phyloP scores from a whole-genome alignment of 1,284 basidiomycete genomes.

The Earliella scabrosa region DNA sequence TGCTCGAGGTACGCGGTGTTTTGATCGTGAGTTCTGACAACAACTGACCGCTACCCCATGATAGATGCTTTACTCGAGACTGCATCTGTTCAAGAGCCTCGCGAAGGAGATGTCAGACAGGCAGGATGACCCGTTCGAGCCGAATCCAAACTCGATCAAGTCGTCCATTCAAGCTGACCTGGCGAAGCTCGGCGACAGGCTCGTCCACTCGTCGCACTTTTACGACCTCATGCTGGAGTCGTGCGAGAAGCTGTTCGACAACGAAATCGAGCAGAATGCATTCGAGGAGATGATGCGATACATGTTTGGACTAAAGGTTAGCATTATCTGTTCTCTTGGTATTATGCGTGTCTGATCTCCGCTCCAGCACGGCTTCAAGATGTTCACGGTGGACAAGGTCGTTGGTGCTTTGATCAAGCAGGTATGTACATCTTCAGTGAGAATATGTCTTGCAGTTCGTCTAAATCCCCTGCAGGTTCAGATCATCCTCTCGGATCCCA shows the following conservation, averaged over 20 bases:
- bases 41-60: too few species aligned
- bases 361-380: slow-evolving; percentile 72
- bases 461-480: slow-evolving; percentile 58
- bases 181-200: slow-evolving; percentile 29
- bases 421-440: slow-evolving; percentile 42
- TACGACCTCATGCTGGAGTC: slow-evolving; percentile 88
- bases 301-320: slow-evolving; percentile 88
- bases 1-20: slow-evolving; percentile 90
- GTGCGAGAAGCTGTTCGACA: slow-evolving; percentile 91
- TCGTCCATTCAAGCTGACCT: slow-evolving; percentile 35
- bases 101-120: slow-evolving; percentile 53
- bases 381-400: slow-evolving; percentile 94
- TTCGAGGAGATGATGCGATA: slow-evolving; percentile 93
- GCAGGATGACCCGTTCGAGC: slow-evolving; percentile 27
- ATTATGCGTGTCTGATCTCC: background rate
- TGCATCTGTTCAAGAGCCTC: slow-evolving; percentile 78
- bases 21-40: too few species aligned
- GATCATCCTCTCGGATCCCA: slow-evolving; percentile 76
- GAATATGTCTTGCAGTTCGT: slow-evolving; percentile 9
- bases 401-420: slow-evolving; percentile 89
- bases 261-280: slow-evolving; percentile 83
- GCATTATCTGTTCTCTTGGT: slow-evolving; percentile 1
- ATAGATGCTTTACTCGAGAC: slow-evolving; percentile 91
- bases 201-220: slow-evolving; percentile 50
- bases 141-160: slow-evolving; percentile 38